A percentile compares a stretch with the other conserved stretches of the same genome.
These are phyloP conservation scores for Phlegmacium glaucopus DNA, from an alignment of 768 basidiomycete genomes.

Conservation along the genomic window DNA sequence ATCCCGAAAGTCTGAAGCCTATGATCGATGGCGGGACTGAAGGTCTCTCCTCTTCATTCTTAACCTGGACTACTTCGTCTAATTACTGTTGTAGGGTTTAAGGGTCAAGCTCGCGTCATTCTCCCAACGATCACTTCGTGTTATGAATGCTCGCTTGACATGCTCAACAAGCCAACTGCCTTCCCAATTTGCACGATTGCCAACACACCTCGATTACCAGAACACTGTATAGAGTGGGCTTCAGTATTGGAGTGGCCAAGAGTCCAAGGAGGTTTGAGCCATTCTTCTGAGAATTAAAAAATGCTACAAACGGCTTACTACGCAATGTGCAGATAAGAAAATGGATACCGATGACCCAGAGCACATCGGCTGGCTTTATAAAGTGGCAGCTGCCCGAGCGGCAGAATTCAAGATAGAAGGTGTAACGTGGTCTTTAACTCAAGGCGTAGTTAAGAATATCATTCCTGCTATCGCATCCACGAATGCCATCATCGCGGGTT, in stretches of 20 bases:
- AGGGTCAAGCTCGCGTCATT: constrained; percentile 96
- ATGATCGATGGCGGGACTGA: constrained; percentile 99
- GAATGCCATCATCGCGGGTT: constrained; percentile 96
- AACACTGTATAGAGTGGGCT: constrained; percentile 99
- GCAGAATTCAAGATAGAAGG: constrained; percentile 97
- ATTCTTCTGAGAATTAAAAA: not conserved
- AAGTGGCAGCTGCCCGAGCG: constrained; percentile 75
- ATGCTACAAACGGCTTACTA: constrained; percentile 3
- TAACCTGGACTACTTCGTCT: not conserved
- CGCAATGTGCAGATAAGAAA: constrained; percentile 69
- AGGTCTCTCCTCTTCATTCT: constrained; percentile 43
- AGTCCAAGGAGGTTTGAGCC: constrained; percentile 70
- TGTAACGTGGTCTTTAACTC: constrained; percentile 95
- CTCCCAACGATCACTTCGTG: constrained; percentile 93
- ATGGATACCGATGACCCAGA: constrained; percentile 97
- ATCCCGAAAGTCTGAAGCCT: constrained; percentile 91
- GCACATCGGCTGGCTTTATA: constrained; percentile 92
- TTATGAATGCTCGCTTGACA: constrained; percentile 97
- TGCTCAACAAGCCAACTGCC: constrained; percentile 95
- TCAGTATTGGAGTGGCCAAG: constrained; percentile 99
- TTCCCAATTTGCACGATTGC: constrained; percentile 99
- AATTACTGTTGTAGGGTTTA: constrained; percentile 70
- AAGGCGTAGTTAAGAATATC: constrained; percentile 99
- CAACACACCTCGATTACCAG: constrained; percentile 95
- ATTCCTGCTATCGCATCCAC: constrained; percentile 99